Base-by-base conservation (phyloP, 805 yeast genomes). In the Wickerhamiella siamensis region DNA sequence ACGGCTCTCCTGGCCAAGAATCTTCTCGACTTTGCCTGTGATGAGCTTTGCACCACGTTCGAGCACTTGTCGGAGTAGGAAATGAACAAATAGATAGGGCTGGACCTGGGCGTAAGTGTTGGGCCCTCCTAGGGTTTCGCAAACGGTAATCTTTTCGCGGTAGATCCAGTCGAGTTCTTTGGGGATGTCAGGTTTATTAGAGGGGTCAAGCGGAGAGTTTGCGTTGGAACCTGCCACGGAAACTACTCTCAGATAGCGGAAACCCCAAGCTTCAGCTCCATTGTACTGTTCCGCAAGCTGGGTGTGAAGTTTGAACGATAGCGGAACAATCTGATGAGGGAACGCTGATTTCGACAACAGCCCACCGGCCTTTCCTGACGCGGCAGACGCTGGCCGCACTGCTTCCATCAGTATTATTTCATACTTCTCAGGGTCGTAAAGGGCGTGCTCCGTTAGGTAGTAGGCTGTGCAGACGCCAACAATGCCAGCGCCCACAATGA, bases 311-410 rank as follows among this genome's bases (percentile, higher is more conserved):
- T 74, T 72, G 63, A 86, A 91, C 38, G 93, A 79, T 42, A 88
- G 66, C 0, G 94, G 91, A 5, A 86, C 97, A 39, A 88, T 75
- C 59, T 83, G 95, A 52, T 80, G 86, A 0, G 98, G 98, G 60
- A 91, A 91, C 0, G 97, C 97, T 94, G 96, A 87, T 18, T 82
- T 70, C 1, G 97, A 96, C 39, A 88, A 63, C 39, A 88, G 67
- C 0, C 98, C 98, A 36, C 97, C 98, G 5, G 98, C 97, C 54
- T 88, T 91, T 42, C 98, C 98, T 33, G 84, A 74, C 16, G 98
- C 97, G 38, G 95, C 97, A 40, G 95, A 94, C 0, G 97, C 98
- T 4, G 93, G 94, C 53, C 94, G 69, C 47, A 83, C 83, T 40
- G 88, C 77, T 60, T 88, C 98, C 12, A 91, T 57, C 16, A 88